Evolutionary conservation across 352 stramenopile genomes (phyloP), one percentile per base, ranked within the genome.

Genomic region (Globisporangium canariense): DNA sequence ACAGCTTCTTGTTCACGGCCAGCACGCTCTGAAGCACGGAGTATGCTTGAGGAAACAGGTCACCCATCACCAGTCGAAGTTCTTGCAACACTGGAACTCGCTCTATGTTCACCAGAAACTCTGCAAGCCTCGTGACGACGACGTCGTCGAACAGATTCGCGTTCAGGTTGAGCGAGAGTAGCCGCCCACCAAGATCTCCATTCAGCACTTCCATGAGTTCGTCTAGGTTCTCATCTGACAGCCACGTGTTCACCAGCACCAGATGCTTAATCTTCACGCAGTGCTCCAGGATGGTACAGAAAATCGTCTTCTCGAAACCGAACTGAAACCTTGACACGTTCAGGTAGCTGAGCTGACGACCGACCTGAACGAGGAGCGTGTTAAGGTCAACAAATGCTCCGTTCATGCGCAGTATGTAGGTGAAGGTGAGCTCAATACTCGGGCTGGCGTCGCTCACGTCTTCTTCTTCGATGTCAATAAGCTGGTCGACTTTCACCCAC

Each of bases 1-100:
- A 18, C 45, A 63, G 40, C 34, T 22, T 55, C 43, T 63, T 63
- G 41, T 63, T 63, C 41, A 63, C 43, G n/a, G 8, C n/a, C 16
- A 63, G 13, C 28, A n/a, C 16, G 4, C 43, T 34, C 16, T 28
- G 40, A 32, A 41, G 16, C 16, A n/a, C n/a, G 10, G 43, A 14
- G 38, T 28, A 16, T 2, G 14, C 43, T 4, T 8, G n/a, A 32
- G 52, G 14, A 2, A 3, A 7, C 2, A 63, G 4, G 5, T 18
- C 8, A 28, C 10, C 32, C 58, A 25, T 22, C 11, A 20, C 11
- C 20, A 55, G 10, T 20, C 58, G 58, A 43, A 63, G 58, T 25
- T 63, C 58, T 63, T 41, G 58, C 25, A 63, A 25, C 28, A 28
- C 41, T 45, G 58, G 58, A 20, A 63, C 28, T 63, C 46, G 6